Percentiles rank a stretch among this genome's conserved stretches.
Conservation (phyloP, 768 basidiomycete genomes). For the Podaxis rugospora region DNA sequence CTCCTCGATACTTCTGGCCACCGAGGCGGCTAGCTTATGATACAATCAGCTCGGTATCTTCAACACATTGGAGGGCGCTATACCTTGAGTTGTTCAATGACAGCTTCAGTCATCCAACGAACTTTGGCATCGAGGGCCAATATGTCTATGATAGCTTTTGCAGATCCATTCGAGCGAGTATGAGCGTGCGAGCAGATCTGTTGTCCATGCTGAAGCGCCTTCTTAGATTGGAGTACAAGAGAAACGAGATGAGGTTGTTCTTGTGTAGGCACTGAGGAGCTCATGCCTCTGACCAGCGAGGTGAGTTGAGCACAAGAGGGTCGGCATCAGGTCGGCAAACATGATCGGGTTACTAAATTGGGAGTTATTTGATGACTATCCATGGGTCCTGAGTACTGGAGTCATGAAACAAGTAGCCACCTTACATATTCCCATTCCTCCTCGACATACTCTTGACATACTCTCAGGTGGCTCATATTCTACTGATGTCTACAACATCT, state of each 20-base stretch:
- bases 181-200: constrained; percentile 70
- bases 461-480: not conserved
- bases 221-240: constrained; percentile 77
- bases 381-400: not conserved
- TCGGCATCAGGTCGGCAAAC: not conserved
- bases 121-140: constrained; percentile 79
- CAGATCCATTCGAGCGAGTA: constrained; percentile 57
- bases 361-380: not conserved
- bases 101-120: constrained; percentile 70
- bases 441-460: not conserved
- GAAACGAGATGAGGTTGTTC: constrained; percentile 66
- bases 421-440: not conserved
- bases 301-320: not conserved
- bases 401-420: too few species aligned
- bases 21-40: constrained; percentile 62
- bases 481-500: not conserved
- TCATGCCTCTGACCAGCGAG: not conserved
- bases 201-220: constrained; percentile 75
- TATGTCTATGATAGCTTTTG: constrained; percentile 63
- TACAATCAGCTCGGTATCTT: not conserved
- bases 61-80: constrained; percentile 10
- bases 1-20: constrained; percentile 72
- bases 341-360: not conserved
- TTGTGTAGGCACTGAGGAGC: constrained; percentile 11
- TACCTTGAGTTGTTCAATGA: constrained; percentile 75